Evolutionary conservation across 805 yeast species (phyloP).

Genomic region (Spathaspora arborariae): DNA sequence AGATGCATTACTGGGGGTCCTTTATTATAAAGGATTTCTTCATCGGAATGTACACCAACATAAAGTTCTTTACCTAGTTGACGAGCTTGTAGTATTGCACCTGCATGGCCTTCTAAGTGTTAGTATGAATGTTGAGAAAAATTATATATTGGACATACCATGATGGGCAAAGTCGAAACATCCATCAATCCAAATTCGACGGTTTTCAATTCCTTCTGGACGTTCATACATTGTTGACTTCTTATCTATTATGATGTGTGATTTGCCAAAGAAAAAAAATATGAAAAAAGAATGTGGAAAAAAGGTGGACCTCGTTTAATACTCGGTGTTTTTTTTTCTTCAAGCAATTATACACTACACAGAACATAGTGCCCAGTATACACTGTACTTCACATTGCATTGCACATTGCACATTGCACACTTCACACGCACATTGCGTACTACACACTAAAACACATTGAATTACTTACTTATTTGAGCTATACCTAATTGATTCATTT

Average conservation of each 20-base stretch:
- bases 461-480: no score
- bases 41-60: constrained; percentile 93
- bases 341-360: no score
- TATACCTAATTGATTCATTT: no score
- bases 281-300: background rate
- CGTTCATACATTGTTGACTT: constrained; percentile 29
- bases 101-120: constrained; percentile 63
- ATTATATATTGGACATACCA: constrained; percentile 42
- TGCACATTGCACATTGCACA: no score
- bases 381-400: no score
- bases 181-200: constrained; percentile 91
- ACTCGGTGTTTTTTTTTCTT: no score
- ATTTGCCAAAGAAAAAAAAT: background rate
- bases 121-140: background rate
- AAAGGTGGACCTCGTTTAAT: no score
- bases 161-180: constrained; percentile 98
- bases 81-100: constrained; percentile 92
- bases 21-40: constrained; percentile 75
- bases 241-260: background rate
- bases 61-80: constrained; percentile 70
- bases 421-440: no score
- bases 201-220: constrained; percentile 40
- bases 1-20: constrained; percentile 93
- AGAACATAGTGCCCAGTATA: no score
- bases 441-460: no score